Evolutionary conservation across 345 rosid species (phyloP).

Genomic region (Salix brachista): DNA sequence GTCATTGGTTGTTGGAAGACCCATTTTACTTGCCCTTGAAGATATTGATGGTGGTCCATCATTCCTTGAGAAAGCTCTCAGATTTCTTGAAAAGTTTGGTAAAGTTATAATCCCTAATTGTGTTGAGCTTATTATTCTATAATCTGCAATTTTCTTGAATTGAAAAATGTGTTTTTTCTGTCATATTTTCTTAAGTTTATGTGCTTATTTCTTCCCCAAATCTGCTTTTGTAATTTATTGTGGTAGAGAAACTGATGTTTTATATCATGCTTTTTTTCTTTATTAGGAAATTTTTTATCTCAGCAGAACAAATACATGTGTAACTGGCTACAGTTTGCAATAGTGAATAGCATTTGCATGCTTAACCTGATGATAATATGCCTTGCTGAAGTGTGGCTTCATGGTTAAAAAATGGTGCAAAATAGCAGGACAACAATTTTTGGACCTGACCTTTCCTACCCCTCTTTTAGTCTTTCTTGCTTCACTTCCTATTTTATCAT

Average conservation of each 20-base stretch:
- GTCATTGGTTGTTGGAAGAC: conserved; percentile 97
- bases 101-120: conserved; percentile 26
- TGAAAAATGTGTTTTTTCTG: neutral
- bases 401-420: neutral
- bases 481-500: neutral
- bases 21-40: conserved; percentile 96
- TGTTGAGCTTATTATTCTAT: conserved; percentile 7
- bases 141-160: neutral
- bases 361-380: neutral
- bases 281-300: neutral
- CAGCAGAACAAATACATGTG: neutral
- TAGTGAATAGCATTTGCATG: neutral
- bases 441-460: neutral
- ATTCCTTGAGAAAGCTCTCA: conserved; percentile 98
- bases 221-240: neutral
- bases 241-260: neutral
- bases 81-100: conserved; percentile 89
- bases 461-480: neutral
- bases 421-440: neutral
- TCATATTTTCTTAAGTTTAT: neutral
- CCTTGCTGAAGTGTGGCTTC: neutral
- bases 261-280: neutral
- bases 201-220: too few relatives aligned
- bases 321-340: neutral
- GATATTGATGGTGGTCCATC: conserved; percentile 99